phyloP scores from a whole-genome alignment of 2,329 filamentous ascomycete genomes.

The Fusarium xylarioides region DNA sequence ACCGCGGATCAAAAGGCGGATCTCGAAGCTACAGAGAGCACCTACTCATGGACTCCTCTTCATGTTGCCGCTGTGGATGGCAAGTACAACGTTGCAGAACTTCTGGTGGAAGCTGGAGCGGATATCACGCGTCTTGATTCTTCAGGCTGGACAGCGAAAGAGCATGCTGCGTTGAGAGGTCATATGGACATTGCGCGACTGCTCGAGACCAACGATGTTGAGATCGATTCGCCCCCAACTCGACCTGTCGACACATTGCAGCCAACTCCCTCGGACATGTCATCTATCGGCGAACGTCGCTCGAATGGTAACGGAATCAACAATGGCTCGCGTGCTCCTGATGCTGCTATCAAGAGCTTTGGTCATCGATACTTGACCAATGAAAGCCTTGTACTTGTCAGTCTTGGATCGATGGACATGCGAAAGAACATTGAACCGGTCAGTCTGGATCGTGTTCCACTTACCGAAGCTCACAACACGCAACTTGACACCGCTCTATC shows the following conservation, averaged over 20 bases:
- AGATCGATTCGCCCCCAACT: constrained; percentile 40
- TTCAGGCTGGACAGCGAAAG: constrained; percentile 92
- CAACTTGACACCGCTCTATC: constrained; percentile 95
- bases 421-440: constrained; percentile 83
- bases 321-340: constrained; percentile 62
- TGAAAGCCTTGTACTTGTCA: constrained; percentile 89
- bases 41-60: constrained; percentile 94
- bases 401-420: constrained; percentile 93
- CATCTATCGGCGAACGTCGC: constrained; percentile 69
- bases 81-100: constrained; percentile 75
- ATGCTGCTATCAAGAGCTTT: constrained; percentile 92
- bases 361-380: constrained; percentile 94
- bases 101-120: constrained; percentile 81
- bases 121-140: constrained; percentile 79
- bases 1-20: constrained; percentile 76
- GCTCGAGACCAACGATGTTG: constrained; percentile 63
- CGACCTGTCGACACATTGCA: constrained; percentile 36
- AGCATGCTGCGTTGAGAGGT: constrained; percentile 90
- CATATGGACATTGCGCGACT: constrained; percentile 82
- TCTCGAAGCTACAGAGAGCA: constrained; percentile 80
- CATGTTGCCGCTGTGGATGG: constrained; percentile 94
- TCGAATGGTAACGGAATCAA: constrained; percentile 62
- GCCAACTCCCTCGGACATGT: constrained; percentile 52
- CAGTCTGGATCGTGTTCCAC: constrained; percentile 85
- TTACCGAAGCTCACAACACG: constrained; percentile 88